Base-by-base conservation (phyloP, 306 rosid genomes). In the Carpinus viminea region DNA sequence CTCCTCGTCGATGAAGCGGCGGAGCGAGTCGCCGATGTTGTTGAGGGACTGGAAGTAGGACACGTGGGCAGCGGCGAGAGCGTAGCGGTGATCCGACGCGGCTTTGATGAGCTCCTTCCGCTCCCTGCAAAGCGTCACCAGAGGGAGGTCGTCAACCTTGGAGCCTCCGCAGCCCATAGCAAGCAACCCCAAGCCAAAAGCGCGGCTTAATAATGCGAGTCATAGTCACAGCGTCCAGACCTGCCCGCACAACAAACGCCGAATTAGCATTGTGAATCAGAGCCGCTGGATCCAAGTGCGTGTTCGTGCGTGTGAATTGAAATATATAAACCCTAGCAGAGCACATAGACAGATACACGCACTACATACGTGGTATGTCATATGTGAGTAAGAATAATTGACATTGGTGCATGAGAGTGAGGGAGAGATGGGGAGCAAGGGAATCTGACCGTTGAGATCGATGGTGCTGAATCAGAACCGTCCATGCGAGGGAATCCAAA, bases 81-180 rank as follows among this genome's bases (percentile, higher is more conserved):
- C 94, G 74, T 90, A 96, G 46, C 99, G 93, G 36, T 88, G 88
- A 2, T 93, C 86, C 68, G 96, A 85, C 46, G 98, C 99, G 72
- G 93, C 85, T 85, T 85, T 93, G 46, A 96, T 82, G 6, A 85
- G 84, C 16, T 86, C 87, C 83, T 82, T 91, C 12, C 99, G 74
- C 74, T 96, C 90, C 75, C 93, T 82, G 76, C 99, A 96, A 2
- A 89, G 97, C 13, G 70, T 90, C 31, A 96, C 97, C 80, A 93
- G 81, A 41, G 94, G 98, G 82, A 84, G 88, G 83, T 96, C 94
- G 54, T 96, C 97, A 26, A 83, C 86, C 83, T 96, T 93, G 81
- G 99, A 96, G 77, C 77, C 84, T 62, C 91, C 91, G 83, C 99
- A 96, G 92, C 99, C 99, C 99, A 95, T 95, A 65, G 45, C 72